Percentiles rank a stretch among this genome's conserved stretches.
These are phyloP conservation scores for Tuber melanosporum DNA, from an alignment of 495 filamentous ascomycete species.

Conservation along the genomic window DNA sequence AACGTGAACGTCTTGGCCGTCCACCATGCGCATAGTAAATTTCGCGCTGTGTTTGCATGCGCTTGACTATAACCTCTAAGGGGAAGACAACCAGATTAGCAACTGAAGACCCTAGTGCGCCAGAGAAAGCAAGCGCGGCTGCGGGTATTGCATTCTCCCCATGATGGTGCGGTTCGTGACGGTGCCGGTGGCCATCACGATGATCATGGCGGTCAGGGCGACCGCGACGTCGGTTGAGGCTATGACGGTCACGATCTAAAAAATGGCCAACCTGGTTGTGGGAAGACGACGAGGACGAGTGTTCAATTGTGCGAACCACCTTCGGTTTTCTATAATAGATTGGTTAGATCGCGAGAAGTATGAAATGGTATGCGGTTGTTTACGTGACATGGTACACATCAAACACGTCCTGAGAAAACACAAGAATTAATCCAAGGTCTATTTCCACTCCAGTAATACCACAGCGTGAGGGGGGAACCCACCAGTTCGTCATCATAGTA, in stretches of 20 bases:
- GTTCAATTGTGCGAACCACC: background rate
- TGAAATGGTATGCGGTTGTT: background rate
- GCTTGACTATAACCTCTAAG: slow-evolving; percentile 74
- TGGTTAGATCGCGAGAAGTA: background rate
- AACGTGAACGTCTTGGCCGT: background rate
- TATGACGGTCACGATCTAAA: background rate
- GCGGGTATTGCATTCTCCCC: slow-evolving; percentile 59
- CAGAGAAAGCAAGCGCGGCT: slow-evolving; percentile 79
- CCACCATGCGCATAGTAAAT: slow-evolving; percentile 38
- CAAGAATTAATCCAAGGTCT: background rate
- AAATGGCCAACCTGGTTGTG: background rate
- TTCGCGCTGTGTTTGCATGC: slow-evolving; percentile 73
- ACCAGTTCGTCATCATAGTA: slow-evolving; percentile 3
- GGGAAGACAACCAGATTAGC: slow-evolving; percentile 78
- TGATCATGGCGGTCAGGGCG: slow-evolving; percentile 12
- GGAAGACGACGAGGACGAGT: background rate
- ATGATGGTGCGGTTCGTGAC: slow-evolving; percentile 14
- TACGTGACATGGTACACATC: slow-evolving; percentile 6
- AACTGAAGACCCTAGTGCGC: slow-evolving; percentile 69
- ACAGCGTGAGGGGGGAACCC: background rate
- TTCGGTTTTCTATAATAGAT: slow-evolving; percentile 1
- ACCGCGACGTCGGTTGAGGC: background rate
- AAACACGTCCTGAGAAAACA: slow-evolving; percentile 2
- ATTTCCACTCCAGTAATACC: background rate
- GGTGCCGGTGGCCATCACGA: slow-evolving; percentile 6